These are phyloP conservation scores for Salix exigua DNA, from an alignment of 345 rosid species.

Conservation along the genomic window DNA sequence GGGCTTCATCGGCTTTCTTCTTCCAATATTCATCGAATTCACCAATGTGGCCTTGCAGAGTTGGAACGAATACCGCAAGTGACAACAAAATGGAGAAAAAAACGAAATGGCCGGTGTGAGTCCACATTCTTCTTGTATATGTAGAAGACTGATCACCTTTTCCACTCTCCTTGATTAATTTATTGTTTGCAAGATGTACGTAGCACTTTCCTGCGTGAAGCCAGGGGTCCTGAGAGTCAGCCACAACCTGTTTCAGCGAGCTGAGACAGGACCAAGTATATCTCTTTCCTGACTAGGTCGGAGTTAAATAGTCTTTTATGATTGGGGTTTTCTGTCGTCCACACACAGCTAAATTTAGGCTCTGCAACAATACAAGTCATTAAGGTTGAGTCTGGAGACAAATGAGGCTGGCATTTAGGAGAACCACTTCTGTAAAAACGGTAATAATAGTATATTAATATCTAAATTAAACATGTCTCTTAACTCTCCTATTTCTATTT, in stretches of 20 bases:
- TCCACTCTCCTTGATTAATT: not conserved
- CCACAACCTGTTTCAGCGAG: not conserved
- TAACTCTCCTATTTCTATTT: not conserved
- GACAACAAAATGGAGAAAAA: conserved; percentile 19
- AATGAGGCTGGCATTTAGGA: not conserved
- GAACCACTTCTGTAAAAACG: not conserved
- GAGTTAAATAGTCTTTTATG: no score
- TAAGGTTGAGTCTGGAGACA: not conserved
- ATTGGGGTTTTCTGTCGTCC: no score
- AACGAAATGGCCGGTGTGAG: not conserved
- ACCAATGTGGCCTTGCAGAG: conserved; percentile 27
- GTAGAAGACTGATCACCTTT: not conserved
- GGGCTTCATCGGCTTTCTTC: conserved; percentile 35
- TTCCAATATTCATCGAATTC: conserved; percentile 62
- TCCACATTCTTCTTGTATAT: not conserved
- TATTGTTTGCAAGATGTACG: conserved; percentile 1
- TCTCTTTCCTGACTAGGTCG: no score
- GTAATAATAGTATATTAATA: not conserved
- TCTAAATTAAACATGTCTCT: not conserved
- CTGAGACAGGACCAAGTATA: conserved; percentile 7
- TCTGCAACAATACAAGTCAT: not conserved
- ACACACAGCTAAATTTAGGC: no score
- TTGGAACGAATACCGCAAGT: conserved; percentile 24
- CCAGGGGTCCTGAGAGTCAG: not conserved
- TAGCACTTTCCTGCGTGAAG: no score